Conservation (phyloP, 768 basidiomycete genomes). For the Tylopilus plumbeoviolaceoides region DNA sequence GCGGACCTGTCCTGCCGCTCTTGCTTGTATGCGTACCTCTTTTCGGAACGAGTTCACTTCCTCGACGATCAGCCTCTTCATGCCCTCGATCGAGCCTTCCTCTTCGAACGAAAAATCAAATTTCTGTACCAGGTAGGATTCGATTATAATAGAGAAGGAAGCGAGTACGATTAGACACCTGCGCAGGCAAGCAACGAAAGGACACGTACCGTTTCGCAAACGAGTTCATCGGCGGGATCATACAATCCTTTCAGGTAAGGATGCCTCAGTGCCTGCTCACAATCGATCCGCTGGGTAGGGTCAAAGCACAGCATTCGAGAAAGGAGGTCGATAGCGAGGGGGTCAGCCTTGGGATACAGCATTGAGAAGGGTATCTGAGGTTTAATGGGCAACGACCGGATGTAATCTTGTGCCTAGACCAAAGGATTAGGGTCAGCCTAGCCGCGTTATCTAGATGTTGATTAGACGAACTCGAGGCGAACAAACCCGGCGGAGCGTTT, state of each 20-base stretch:
- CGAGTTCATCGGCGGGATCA: slow-evolving; percentile 90
- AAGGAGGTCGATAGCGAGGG: slow-evolving; percentile 89
- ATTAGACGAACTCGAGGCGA: slow-evolving; percentile 72
- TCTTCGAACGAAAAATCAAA: slow-evolving; percentile 97
- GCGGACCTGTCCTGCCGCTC: slow-evolving; percentile 65
- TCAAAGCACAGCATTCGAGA: slow-evolving; percentile 92
- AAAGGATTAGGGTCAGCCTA: slow-evolving; percentile 2
- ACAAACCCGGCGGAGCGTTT: slow-evolving; percentile 92
- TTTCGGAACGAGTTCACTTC: slow-evolving; percentile 89
- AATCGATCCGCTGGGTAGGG: slow-evolving; percentile 91
- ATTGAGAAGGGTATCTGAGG: slow-evolving; percentile 89
- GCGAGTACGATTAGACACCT: neutral
- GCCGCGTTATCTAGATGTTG: neutral
- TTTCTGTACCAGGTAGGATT: slow-evolving; percentile 37
- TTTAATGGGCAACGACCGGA: slow-evolving; percentile 95
- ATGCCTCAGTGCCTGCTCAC: slow-evolving; percentile 92
- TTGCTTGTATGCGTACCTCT: slow-evolving; percentile 74
- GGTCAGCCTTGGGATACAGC: slow-evolving; percentile 91
- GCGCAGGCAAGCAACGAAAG: neutral
- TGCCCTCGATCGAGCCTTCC: slow-evolving; percentile 94
- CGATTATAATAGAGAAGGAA: neutral
- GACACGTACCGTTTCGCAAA: slow-evolving; percentile 65
- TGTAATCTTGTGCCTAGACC: slow-evolving; percentile 90
- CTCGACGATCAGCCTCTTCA: slow-evolving; percentile 92
- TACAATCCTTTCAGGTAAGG: slow-evolving; percentile 97